Evolutionary conservation across 1,284 basidiomycete species (phyloP).

Genomic region (Sanguinoderma infundibulare): DNA sequence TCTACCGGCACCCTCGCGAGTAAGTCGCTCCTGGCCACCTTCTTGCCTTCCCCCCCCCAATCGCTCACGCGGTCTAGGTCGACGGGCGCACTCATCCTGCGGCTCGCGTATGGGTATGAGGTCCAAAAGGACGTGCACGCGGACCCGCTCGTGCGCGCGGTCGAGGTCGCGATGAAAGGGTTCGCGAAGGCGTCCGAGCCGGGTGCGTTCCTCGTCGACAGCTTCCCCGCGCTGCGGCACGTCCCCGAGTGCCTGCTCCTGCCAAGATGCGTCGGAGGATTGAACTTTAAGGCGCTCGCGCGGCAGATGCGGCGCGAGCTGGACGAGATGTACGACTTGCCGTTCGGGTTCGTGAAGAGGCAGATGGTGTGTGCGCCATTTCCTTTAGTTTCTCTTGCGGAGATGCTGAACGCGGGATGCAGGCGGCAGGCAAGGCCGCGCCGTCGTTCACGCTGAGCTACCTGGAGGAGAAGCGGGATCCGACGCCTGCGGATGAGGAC

Average conservation of each 20-base stretch:
- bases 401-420: not conserved
- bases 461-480: conserved; percentile 30
- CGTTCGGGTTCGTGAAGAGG: conserved; percentile 37
- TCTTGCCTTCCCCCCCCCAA: not conserved
- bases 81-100: conserved; percentile 42
- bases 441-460: conserved; percentile 37
- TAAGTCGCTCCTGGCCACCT: conserved; percentile 1
- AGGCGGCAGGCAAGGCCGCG: conserved; percentile 3
- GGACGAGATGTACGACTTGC: conserved; percentile 37
- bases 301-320: conserved; percentile 35
- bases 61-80: conserved; percentile 29
- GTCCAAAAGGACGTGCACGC: conserved; percentile 25
- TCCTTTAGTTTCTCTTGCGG: not conserved
- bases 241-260: conserved; percentile 42
- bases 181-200: conserved; percentile 44
- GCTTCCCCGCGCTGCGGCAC: conserved; percentile 39
- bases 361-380: conserved; percentile 36
- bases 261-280: conserved; percentile 36
- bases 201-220: conserved; percentile 44
- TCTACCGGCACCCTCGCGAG: conserved; percentile 26
- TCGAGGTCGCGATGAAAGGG: conserved; percentile 46
- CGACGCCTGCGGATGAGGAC: conserved; percentile 35
- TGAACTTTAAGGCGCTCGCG: conserved; percentile 33
- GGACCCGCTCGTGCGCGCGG: conserved; percentile 44
- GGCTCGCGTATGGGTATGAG: conserved; percentile 45